Conservation (phyloP, 768 basidiomycete species). For the Tulasnella calospora region DNA sequence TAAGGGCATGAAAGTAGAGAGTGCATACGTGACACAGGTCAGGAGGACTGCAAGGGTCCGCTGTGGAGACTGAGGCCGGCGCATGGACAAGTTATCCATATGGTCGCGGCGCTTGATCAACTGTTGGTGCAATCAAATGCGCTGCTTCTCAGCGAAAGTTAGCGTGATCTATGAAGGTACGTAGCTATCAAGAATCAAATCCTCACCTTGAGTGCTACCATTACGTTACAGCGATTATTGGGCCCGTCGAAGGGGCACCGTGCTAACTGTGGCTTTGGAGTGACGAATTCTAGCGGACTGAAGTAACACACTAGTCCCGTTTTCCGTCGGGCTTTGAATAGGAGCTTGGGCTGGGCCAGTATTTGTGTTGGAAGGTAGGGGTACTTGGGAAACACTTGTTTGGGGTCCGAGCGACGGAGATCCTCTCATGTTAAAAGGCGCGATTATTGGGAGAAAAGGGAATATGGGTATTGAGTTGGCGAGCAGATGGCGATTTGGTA, state of each 20-base stretch:
- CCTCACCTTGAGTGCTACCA: background rate
- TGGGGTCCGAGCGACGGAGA: background rate
- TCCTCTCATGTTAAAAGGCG: constrained; percentile 31
- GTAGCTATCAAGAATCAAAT: background rate
- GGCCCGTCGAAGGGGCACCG: background rate
- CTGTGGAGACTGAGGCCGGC: no score
- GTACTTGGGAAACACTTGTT: background rate
- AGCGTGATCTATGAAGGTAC: background rate
- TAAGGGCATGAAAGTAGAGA: no score
- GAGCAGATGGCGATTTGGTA: no score
- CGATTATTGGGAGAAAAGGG: no score
- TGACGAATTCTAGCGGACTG: background rate
- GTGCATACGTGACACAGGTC: no score
- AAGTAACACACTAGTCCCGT: background rate
- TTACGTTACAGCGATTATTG: background rate
- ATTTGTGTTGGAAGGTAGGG: background rate
- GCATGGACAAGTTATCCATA: no score
- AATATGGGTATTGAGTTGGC: no score
- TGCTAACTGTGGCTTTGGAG: background rate
- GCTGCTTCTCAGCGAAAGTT: no score
- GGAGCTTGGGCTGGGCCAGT: background rate
- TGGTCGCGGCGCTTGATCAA: no score
- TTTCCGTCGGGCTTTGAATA: background rate
- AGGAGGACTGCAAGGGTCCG: no score
- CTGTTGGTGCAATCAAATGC: no score